Conservation (phyloP, 805 yeast genomes). For the Teunomyces aglyptinius region DNA sequence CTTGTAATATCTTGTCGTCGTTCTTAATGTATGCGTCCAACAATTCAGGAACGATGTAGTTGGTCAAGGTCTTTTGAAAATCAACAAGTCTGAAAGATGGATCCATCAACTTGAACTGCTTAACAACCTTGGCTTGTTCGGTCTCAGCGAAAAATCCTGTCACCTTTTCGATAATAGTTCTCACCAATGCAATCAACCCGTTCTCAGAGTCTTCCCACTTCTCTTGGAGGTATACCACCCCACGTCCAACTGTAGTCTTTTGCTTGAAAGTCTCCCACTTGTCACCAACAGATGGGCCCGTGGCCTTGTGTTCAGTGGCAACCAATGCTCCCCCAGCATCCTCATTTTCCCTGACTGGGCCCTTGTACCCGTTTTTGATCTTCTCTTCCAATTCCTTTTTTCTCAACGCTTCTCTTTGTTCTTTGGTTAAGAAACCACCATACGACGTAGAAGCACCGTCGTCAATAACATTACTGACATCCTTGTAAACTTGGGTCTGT, state of each 20-base stretch:
- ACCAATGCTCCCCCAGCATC: slow-evolving; percentile 82
- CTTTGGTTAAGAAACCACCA: slow-evolving; percentile 90
- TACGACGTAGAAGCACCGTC: slow-evolving; percentile 87
- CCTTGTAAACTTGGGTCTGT: slow-evolving; percentile 84
- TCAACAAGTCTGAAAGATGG: slow-evolving; percentile 79
- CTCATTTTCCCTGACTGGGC: slow-evolving; percentile 72
- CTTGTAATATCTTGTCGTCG: slow-evolving; percentile 75
- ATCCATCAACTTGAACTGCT: slow-evolving; percentile 83
- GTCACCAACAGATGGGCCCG: slow-evolving; percentile 65
- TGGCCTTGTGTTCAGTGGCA: slow-evolving; percentile 74
- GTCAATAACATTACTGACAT: slow-evolving; percentile 81
- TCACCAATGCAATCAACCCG: slow-evolving; percentile 75
- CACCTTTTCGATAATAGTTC: slow-evolving; percentile 77
- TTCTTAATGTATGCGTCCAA: slow-evolving; percentile 94
- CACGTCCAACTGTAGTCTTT: slow-evolving; percentile 67
- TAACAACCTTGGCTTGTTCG: slow-evolving; percentile 89
- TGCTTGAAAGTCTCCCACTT: slow-evolving; percentile 66
- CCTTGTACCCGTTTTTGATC: slow-evolving; percentile 57
- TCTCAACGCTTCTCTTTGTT: slow-evolving; percentile 72
- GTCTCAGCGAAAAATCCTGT: slow-evolving; percentile 94
- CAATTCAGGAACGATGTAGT: slow-evolving; percentile 91
- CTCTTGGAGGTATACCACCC: slow-evolving; percentile 56
- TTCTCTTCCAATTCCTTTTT: slow-evolving; percentile 49
- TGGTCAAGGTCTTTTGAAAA: slow-evolving; percentile 81
- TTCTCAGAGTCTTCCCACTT: slow-evolving; percentile 94